Evolutionary conservation across 2,329 filamentous ascomycete genomes (phyloP).

Genomic region (Aspergillus clavatus): DNA sequence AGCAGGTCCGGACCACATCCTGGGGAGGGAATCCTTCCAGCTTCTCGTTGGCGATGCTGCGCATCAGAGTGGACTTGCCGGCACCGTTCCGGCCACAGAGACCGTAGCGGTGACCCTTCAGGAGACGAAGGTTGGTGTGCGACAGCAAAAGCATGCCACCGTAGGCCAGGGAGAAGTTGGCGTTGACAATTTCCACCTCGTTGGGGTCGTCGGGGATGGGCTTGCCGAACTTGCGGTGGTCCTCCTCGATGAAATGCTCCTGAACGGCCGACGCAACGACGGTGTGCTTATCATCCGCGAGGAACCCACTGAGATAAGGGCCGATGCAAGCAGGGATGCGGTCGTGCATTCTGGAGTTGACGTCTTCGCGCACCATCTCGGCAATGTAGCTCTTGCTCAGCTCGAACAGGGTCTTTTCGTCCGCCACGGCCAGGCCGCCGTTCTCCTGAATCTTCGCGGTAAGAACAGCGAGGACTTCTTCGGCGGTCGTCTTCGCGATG

Average conservation of each 20-base stretch:
- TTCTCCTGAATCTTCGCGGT: constrained; percentile 70
- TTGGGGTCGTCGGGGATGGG: constrained; percentile 85
- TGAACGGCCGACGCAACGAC: constrained; percentile 70
- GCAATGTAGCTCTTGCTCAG: constrained; percentile 68
- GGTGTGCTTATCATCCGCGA: constrained; percentile 58
- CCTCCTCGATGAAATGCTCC: constrained; percentile 73
- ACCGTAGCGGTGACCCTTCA: constrained; percentile 96
- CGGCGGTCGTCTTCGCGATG: constrained; percentile 58
- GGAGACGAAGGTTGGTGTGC: constrained; percentile 87
- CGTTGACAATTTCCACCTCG: constrained; percentile 94
- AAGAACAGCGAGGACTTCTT: constrained; percentile 70
- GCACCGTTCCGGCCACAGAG: constrained; percentile 95
- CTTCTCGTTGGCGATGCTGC: constrained; percentile 90
- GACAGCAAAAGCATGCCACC: constrained; percentile 95
- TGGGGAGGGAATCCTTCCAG: constrained; percentile 93
- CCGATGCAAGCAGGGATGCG: constrained; percentile 65
- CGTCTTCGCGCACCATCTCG: constrained; percentile 80
- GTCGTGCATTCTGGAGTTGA: constrained; percentile 72
- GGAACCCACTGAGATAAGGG: constrained; percentile 70
- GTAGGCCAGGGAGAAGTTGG: constrained; percentile 94
- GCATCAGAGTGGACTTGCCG: constrained; percentile 98
- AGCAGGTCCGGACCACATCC: constrained; percentile 89
- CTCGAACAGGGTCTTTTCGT: constrained; percentile 59
- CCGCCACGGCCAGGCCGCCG: constrained; percentile 59
- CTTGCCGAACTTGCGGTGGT: constrained; percentile 78